Evolutionary conservation across 2,329 filamentous ascomycete genomes (phyloP), one percentile per base, ranked within the genome.

Genomic region (Colletotrichum eleusines): DNA sequence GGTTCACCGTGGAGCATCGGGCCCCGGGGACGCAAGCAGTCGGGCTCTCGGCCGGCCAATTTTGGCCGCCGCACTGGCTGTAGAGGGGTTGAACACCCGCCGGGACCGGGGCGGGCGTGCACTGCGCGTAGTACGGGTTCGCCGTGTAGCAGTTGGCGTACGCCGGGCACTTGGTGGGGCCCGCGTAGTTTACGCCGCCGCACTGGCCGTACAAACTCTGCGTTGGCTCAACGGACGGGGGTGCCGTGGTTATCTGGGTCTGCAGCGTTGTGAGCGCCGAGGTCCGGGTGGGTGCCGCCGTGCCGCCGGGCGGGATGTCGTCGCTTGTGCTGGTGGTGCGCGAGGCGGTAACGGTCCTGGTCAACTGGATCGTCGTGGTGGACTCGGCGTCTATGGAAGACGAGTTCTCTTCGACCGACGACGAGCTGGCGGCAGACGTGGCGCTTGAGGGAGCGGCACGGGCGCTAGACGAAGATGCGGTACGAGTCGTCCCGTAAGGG

Each of bases 161-260:
- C 5, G 18, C 42, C 16, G 46, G 44, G 35, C 69, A 71, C n/a
- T 23, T 46, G 3, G 69, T 63, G 16, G 53, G 58, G 20, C 69
- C 69, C 18, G 23, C 23, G 46, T 68, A 71, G 14, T 35, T 28
- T 6, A 9, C 3, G 16, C 69, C 69, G 20, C 69, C 69, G 8
- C 69, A 71, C 26, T 71, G 69, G 9, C 48, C 42, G n/a, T 69
- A 71, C 16, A 71, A 14, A 1, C 33, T 28, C 31, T 71, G 69
- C 9, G 20, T 48, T 20, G 20, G 38, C 20, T 59, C 69, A 6
- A 9, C 53, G 12, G 20, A 33, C 0, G 44, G 16, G 3, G 59
- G 51, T 33, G 46, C 35, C n/a, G 5, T 44, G n/a, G 42, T 68
- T 1, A 35, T 71, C 20, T 11, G 38, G 3, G 65, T 63, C 16